These are phyloP conservation scores for Aspergillus leporis DNA, from an alignment of 495 filamentous ascomycete species.

Conservation along the genomic window DNA sequence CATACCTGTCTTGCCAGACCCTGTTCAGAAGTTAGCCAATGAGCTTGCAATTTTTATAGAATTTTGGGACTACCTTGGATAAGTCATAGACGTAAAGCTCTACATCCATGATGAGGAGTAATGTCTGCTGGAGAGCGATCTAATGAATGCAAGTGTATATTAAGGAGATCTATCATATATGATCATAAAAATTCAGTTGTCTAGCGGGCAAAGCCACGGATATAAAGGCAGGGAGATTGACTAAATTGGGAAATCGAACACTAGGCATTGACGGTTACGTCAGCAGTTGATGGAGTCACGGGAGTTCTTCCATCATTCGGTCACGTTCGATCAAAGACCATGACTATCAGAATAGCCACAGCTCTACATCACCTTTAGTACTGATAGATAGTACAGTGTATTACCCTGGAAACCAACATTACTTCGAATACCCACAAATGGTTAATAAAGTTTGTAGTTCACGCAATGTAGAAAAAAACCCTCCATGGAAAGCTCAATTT, in stretches of 20 bases:
- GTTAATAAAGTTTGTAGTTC: background rate
- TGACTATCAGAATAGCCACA: too few species aligned
- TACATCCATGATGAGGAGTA: slow-evolving; percentile 67
- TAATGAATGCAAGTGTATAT: background rate
- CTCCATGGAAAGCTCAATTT: background rate
- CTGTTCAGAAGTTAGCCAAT: slow-evolving; percentile 26
- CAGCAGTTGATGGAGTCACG: slow-evolving; percentile 28
- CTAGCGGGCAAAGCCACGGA: slow-evolving; percentile 11
- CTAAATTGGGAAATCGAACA: slow-evolving; percentile 2
- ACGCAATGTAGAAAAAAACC: background rate
- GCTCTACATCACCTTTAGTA: background rate
- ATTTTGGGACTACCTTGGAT: slow-evolving; percentile 56
- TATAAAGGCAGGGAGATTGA: slow-evolving; percentile 2
- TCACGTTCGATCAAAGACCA: slow-evolving; percentile 25
- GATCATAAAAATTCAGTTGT: background rate
- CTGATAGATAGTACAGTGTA: background rate
- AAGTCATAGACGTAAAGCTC: slow-evolving; percentile 94
- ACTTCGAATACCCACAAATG: too few species aligned
- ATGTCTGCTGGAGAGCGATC: background rate
- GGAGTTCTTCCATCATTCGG: slow-evolving; percentile 17
- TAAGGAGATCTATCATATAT: background rate
- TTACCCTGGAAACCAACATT: too few species aligned
- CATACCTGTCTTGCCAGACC: slow-evolving; percentile 51
- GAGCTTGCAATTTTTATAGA: slow-evolving; percentile 5
- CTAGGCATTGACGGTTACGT: slow-evolving; percentile 41